Evolutionary conservation across 1,139 yeast genomes (phyloP).

Genomic region (Lodderomyces jiufengensis): DNA sequence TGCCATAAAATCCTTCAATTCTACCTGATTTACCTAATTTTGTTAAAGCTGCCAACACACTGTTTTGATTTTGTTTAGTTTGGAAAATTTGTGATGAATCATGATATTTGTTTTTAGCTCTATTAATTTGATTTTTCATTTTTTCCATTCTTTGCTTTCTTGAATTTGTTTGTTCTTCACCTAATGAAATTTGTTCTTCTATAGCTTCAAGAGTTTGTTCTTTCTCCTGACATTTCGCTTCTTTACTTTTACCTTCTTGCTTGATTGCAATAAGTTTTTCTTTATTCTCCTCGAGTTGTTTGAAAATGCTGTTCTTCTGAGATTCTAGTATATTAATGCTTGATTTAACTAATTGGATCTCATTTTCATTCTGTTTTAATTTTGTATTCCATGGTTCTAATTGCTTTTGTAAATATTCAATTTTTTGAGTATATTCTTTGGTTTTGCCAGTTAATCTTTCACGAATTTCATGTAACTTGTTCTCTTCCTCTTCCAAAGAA

Average conservation of each 20-base stretch:
- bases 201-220: constrained; percentile 47
- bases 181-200: constrained; percentile 51
- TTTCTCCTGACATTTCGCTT: constrained; percentile 39
- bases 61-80: constrained; percentile 62
- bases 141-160: constrained; percentile 48
- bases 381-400: constrained; percentile 83
- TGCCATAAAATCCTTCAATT: constrained; percentile 80
- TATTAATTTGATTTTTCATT: constrained; percentile 52
- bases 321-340: constrained; percentile 59
- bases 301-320: constrained; percentile 41
- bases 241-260: constrained; percentile 52
- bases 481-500: constrained; percentile 52
- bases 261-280: constrained; percentile 46
- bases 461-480: constrained; percentile 59
- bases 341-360: constrained; percentile 61
- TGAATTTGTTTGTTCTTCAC: constrained; percentile 52
- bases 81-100: constrained; percentile 62
- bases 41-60: constrained; percentile 66
- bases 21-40: constrained; percentile 79
- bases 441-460: constrained; percentile 71
- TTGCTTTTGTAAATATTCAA: constrained; percentile 59
- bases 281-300: constrained; percentile 47
- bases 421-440: constrained; percentile 56
- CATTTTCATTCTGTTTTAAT: constrained; percentile 62
- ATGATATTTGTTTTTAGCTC: constrained; percentile 57